phyloP scores from a whole-genome alignment of 768 basidiomycete genomes.

The Leccinum imitatum region DNA sequence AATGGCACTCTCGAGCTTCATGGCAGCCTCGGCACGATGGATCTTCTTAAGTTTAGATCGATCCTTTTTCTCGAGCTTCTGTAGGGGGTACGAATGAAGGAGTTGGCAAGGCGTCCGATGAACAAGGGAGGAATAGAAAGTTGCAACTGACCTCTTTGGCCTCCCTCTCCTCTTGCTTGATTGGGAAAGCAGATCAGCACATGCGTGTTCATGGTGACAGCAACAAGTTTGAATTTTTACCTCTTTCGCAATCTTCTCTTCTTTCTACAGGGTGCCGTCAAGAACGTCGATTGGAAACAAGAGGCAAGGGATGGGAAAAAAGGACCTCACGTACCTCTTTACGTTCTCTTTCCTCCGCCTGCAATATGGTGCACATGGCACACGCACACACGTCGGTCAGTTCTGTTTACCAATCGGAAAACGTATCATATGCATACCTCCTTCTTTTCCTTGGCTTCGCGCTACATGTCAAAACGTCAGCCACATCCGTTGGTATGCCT shows the following conservation, averaged over 20 bases:
- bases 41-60: conserved; percentile 55
- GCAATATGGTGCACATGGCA: background rate
- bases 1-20: conserved; percentile 24
- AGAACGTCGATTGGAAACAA: conserved; percentile 2
- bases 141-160: conserved; percentile 40
- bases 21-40: conserved; percentile 35
- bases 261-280: conserved; percentile 35
- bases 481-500: background rate
- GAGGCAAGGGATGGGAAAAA: conserved; percentile 2
- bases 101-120: background rate
- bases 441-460: conserved; percentile 78
- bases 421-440: conserved; percentile 40
- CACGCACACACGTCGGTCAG: conserved; percentile 6
- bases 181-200: conserved; percentile 23
- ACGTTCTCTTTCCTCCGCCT: conserved; percentile 61
- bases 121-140: background rate
- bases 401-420: background rate
- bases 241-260: conserved; percentile 58
- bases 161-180: conserved; percentile 46
- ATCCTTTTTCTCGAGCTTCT: conserved; percentile 59
- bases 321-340: conserved; percentile 50
- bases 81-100: background rate
- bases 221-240: conserved; percentile 32
- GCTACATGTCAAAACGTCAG: conserved; percentile 40
- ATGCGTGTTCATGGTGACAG: background rate